phyloP scores from a whole-genome alignment of 768 basidiomycete genomes.

The Mycena polygramma region DNA sequence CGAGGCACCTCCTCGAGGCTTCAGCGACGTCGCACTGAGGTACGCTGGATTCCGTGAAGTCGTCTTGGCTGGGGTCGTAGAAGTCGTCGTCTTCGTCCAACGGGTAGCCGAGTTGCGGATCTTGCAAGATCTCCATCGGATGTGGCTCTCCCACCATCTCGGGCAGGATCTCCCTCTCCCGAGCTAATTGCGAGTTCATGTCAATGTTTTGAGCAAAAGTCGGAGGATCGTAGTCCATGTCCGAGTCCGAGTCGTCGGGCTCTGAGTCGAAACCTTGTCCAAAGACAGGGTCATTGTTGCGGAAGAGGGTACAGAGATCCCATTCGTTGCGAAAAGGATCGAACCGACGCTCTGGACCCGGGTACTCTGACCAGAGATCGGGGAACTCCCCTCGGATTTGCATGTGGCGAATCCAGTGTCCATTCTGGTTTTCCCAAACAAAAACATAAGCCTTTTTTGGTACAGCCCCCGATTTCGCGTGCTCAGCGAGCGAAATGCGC shows the following conservation, averaged over 20 bases:
- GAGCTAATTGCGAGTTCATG: background rate
- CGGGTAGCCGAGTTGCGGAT: too few species aligned
- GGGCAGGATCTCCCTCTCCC: background rate
- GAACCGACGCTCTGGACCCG: constrained; percentile 5
- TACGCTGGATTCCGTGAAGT: background rate
- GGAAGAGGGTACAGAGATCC: constrained; percentile 15
- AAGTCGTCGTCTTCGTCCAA: too few species aligned
- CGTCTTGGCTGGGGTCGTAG: constrained; percentile 8
- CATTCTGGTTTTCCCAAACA: background rate
- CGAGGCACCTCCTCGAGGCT: constrained; percentile 4
- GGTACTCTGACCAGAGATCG: background rate
- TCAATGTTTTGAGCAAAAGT: background rate
- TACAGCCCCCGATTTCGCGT: background rate
- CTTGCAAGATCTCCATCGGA: constrained; percentile 2
- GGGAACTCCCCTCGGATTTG: background rate
- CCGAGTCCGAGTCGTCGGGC: background rate
- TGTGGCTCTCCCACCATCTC: too few species aligned
- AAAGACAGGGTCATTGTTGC: background rate
- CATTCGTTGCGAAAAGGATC: background rate
- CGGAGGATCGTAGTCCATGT: background rate
- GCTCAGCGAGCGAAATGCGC: background rate
- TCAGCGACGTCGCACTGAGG: background rate
- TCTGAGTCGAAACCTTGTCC: background rate
- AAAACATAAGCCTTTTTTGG: constrained; percentile 2
- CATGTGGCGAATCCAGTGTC: constrained; percentile 1